These are phyloP conservation scores for Fagopyrum tataricum DNA, from an alignment of 148 eudicot species.

Conservation along the genomic window DNA sequence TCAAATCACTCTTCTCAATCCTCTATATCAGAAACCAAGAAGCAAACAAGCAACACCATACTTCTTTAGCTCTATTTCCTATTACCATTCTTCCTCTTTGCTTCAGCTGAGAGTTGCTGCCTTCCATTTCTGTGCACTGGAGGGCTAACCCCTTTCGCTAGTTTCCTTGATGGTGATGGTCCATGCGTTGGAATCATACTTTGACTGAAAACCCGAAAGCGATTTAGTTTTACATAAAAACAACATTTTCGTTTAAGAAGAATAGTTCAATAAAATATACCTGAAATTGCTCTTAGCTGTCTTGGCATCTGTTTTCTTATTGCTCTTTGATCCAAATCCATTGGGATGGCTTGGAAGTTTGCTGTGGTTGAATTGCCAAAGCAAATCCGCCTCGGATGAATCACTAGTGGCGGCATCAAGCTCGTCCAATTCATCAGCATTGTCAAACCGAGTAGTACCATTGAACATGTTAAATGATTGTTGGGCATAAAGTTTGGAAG, in stretches of 20 bases:
- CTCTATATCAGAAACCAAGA: not conserved
- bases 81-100: conserved; percentile 52
- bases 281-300: conserved; percentile 47
- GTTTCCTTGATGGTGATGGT: conserved; percentile 46
- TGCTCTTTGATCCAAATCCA: conserved; percentile 44
- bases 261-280: conserved; percentile 23
- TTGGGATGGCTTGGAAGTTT: conserved; percentile 49
- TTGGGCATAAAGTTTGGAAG: conserved; percentile 48
- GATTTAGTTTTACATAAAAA: not conserved
- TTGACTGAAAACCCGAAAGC: conserved; percentile 30
- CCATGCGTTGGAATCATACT: conserved; percentile 32
- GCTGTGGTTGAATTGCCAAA: conserved; percentile 84
- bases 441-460: conserved; percentile 49
- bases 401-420: conserved; percentile 94
- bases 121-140: conserved; percentile 44
- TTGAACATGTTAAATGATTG: conserved; percentile 45
- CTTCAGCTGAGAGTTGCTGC: conserved; percentile 43
- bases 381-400: conserved; percentile 93
- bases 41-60: conserved; percentile 2
- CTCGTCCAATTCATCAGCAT: conserved; percentile 70
- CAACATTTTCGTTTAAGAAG: not conserved
- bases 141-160: conserved; percentile 13
- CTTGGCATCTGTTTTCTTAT: conserved; percentile 38
- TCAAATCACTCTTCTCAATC: conserved; percentile 4
- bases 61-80: conserved; percentile 45